Percentiles rank a stretch among this genome's conserved stretches.
These are phyloP conservation scores for Suillus tomentosus DNA, from an alignment of 768 basidiomycete genomes.

Conservation along the genomic window DNA sequence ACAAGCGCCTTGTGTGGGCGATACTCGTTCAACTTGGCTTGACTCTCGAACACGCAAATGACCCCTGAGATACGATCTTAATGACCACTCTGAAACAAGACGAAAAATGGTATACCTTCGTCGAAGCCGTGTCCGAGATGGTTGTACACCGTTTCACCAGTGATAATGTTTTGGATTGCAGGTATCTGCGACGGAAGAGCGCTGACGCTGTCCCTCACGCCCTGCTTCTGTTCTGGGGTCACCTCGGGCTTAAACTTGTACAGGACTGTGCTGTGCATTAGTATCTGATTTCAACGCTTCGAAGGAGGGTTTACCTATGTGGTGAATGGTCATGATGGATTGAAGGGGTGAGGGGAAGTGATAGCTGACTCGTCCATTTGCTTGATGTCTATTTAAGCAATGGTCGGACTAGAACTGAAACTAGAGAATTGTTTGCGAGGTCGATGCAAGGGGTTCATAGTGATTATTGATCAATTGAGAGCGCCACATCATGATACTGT, in stretches of 20 bases:
- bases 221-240: slow-evolving; percentile 12
- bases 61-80: slow-evolving; percentile 16
- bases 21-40: slow-evolving; percentile 18
- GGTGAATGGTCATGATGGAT: slow-evolving; percentile 13
- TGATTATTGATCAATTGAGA: neutral
- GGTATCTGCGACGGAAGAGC: slow-evolving; percentile 23
- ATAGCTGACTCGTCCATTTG: neutral
- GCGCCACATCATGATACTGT: neutral
- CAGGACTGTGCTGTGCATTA: slow-evolving; percentile 17
- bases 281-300: neutral
- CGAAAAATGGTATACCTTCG: slow-evolving; percentile 18
- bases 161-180: slow-evolving; percentile 17
- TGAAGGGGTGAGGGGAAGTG: too few species aligned
- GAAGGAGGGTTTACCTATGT: slow-evolving; percentile 20
- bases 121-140: slow-evolving; percentile 25
- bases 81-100: too few species aligned
- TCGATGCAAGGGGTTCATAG: neutral
- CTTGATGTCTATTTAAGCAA: slow-evolving; percentile 2
- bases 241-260: slow-evolving; percentile 25
- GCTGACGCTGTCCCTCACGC: slow-evolving; percentile 9
- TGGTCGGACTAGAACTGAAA: neutral
- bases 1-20: slow-evolving; percentile 18
- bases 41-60: slow-evolving; percentile 26
- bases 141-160: slow-evolving; percentile 21
- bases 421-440: neutral